phyloP scores from a whole-genome alignment of 768 basidiomycete species.

The Chalciporus sphaerocephalus region DNA sequence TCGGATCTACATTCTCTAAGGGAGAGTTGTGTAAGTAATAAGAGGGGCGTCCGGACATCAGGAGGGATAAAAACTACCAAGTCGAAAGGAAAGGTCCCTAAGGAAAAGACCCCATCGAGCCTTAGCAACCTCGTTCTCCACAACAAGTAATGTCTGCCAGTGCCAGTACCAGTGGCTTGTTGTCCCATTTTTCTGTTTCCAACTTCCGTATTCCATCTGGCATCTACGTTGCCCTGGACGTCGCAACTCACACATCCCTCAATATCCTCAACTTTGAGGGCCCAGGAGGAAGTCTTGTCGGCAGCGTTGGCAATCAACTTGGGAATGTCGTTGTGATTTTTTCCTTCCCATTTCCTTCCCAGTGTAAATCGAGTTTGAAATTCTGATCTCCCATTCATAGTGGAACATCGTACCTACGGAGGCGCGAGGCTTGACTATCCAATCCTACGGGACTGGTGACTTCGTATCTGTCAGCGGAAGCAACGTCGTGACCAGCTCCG shows the following conservation, averaged over 20 bases:
- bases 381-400: not conserved
- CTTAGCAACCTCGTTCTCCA: not conserved
- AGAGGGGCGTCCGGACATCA: not conserved
- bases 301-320: constrained; percentile 6
- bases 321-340: constrained; percentile 8
- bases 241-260: constrained; percentile 8
- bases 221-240: constrained; percentile 10
- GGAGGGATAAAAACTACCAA: not conserved
- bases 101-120: not conserved
- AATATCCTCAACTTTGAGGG: constrained; percentile 1
- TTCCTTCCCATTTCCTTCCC: no score
- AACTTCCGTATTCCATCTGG: constrained; percentile 6
- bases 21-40: no score
- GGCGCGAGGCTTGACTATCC: not conserved
- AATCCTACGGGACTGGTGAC: constrained; percentile 4
- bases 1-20: no score
- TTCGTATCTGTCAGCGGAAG: not conserved
- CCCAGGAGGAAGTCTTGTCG: constrained; percentile 1
- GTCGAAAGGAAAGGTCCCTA: not conserved
- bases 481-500: not conserved
- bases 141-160: no score
- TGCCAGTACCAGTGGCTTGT: not conserved
- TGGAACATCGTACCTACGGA: constrained; percentile 10
- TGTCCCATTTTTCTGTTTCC: not conserved
- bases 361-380: no score